Percentiles rank a stretch among this genome's conserved stretches.
Evolutionary conservation across 1,284 basidiomycete genomes (phyloP).

Genomic region (Anthracocystis setariae): DNA sequence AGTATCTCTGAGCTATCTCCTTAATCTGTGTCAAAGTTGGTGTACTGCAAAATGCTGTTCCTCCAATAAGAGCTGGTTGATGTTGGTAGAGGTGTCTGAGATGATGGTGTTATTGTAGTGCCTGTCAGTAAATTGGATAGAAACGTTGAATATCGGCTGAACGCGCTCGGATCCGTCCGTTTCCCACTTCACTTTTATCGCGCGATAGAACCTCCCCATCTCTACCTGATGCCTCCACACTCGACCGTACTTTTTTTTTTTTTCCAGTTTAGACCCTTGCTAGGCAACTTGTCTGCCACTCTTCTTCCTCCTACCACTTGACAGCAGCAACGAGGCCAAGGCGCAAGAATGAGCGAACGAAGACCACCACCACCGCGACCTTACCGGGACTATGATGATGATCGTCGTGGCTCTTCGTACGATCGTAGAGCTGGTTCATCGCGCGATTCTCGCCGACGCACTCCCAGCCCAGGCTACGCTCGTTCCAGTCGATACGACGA

Average conservation of each 20-base stretch:
- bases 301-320: neutral
- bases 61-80: neutral
- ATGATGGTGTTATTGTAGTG: neutral
- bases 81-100: constrained; percentile 3
- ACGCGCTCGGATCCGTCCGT: constrained; percentile 36
- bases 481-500: constrained; percentile 1
- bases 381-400: constrained; percentile 17
- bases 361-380: constrained; percentile 28
- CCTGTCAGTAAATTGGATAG: too few relatives aligned
- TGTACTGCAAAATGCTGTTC: too few relatives aligned
- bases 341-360: constrained; percentile 22
- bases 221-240: constrained; percentile 30
- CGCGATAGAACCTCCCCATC: constrained; percentile 19
- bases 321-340: neutral
- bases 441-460: constrained; percentile 15
- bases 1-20: neutral
- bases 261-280: neutral
- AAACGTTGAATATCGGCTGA: constrained; percentile 14
- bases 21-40: too few relatives aligned
- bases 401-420: constrained; percentile 2
- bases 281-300: too few relatives aligned
- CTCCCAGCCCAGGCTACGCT: constrained; percentile 18
- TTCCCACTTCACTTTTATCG: constrained; percentile 4
- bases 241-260: too few relatives aligned
- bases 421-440: constrained; percentile 12